A percentile compares a stretch with the other conserved stretches of the same genome.
Evolutionary conservation across 2,329 filamentous ascomycete genomes (phyloP).

Genomic region (Aspergillus japonicus): DNA sequence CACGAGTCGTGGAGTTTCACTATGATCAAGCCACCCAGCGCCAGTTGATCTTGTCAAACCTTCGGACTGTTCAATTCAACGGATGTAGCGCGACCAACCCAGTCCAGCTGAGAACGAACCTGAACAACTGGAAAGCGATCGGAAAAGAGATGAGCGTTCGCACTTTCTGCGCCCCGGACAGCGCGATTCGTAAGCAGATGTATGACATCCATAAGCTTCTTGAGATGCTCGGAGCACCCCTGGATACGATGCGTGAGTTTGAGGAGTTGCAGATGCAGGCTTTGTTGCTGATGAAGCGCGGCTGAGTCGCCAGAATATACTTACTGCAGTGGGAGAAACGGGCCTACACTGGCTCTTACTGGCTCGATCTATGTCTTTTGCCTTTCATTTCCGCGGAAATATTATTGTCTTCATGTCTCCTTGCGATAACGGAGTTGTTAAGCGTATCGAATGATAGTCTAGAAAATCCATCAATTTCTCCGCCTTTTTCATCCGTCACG

Average conservation of each 20-base stretch:
- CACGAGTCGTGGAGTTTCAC: constrained; percentile 51
- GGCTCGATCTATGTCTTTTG: too few species aligned
- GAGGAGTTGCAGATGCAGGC: constrained; percentile 38
- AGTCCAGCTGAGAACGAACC: constrained; percentile 45
- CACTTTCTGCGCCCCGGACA: constrained; percentile 53
- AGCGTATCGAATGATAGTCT: background rate
- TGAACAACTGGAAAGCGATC: constrained; percentile 51
- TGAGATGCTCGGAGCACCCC: constrained; percentile 49
- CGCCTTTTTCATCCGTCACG: background rate
- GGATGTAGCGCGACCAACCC: constrained; percentile 42
- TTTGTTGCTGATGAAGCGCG: constrained; percentile 32
- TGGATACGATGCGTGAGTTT: constrained; percentile 39
- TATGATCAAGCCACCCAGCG: constrained; percentile 54
- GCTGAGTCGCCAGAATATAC: background rate
- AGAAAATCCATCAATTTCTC: background rate
- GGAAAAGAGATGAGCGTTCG: constrained; percentile 49
- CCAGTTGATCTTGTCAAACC: constrained; percentile 48
- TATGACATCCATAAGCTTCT: constrained; percentile 51
- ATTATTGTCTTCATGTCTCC: too few species aligned
- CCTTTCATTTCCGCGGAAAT: too few species aligned
- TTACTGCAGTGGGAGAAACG: too few species aligned
- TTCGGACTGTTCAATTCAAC: constrained; percentile 48
- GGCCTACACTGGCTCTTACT: too few species aligned
- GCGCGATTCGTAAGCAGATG: constrained; percentile 50
- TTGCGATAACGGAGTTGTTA: too few species aligned